These are phyloP conservation scores for Nicotiana otophora DNA, from an alignment of 257 asterid genomes.

Conservation along the genomic window DNA sequence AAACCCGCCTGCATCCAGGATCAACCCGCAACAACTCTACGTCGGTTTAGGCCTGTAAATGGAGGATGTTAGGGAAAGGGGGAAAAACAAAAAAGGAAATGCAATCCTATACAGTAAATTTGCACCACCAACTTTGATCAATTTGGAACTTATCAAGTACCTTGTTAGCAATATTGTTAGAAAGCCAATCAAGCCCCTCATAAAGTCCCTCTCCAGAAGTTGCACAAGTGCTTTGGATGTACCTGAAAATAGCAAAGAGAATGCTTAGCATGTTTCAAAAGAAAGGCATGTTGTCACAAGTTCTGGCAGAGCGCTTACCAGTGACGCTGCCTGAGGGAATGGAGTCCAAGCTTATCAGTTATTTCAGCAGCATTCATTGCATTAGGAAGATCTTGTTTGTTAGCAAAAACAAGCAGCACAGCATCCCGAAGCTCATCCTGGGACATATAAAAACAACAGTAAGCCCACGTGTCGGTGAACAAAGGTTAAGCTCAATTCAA, in stretches of 20 bases:
- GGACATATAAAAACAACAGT: not conserved
- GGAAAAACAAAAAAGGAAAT: not conserved
- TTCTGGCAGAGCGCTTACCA: conserved; percentile 33
- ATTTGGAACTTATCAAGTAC: not conserved
- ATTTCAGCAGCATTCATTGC: conserved; percentile 95
- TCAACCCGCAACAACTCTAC: not conserved
- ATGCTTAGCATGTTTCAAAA: not conserved
- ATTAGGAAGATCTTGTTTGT: conserved; percentile 93
- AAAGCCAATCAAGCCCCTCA: conserved; percentile 4
- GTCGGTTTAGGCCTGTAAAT: not conserved
- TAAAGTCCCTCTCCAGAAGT: conserved; percentile 4
- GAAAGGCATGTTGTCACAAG: not conserved
- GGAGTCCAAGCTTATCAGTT: conserved; percentile 87
- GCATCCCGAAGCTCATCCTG: conserved; percentile 54
- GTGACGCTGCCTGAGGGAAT: conserved; percentile 88
- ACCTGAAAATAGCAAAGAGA: not conserved
- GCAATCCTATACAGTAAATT: not conserved
- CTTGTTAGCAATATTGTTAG: not conserved
- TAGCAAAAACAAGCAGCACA: conserved; percentile 79
- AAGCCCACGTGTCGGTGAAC: not conserved
- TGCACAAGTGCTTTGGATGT: conserved; percentile 7
- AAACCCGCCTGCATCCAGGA: conserved; percentile 8
- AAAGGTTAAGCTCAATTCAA: not conserved
- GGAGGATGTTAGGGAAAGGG: not conserved
- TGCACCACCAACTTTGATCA: not conserved